These are phyloP conservation scores for Aspergillus oerlinghausenensis DNA, from an alignment of 2,329 filamentous ascomycete species.

Conservation along the genomic window DNA sequence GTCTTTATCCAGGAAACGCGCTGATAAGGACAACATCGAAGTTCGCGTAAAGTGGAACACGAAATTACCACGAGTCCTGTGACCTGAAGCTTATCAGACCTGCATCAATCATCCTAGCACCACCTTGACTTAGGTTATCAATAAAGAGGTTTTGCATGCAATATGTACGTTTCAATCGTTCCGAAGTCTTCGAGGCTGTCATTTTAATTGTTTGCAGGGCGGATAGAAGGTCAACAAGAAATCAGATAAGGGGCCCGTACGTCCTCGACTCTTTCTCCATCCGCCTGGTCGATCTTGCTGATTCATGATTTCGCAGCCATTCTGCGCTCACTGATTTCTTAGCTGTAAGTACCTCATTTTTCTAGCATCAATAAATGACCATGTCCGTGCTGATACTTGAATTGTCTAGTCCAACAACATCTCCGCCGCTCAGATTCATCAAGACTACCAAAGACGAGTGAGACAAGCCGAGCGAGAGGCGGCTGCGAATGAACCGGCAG, in stretches of 20 bases:
- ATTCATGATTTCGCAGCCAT: constrained; percentile 40
- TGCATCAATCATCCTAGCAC: neutral
- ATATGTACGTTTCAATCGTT: constrained; percentile 11
- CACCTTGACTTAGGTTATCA: neutral
- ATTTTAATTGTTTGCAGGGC: constrained; percentile 19
- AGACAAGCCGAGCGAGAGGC: constrained; percentile 44
- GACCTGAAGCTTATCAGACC: constrained; percentile 17
- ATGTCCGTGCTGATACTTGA: neutral
- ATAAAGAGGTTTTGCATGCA: constrained; percentile 1
- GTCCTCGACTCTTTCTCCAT: constrained; percentile 16
- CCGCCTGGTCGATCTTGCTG: neutral
- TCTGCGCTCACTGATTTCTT: constrained; percentile 66
- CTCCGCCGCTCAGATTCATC: constrained; percentile 58
- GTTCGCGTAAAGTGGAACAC: constrained; percentile 40
- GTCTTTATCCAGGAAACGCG: constrained; percentile 4
- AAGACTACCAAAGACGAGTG: constrained; percentile 54
- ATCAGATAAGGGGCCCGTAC: constrained; percentile 44
- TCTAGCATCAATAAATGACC: neutral
- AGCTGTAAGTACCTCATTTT: constrained; percentile 44
- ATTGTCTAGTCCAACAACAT: constrained; percentile 57
- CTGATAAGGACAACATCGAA: constrained; percentile 10
- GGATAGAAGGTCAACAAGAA: constrained; percentile 27
- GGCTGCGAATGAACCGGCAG: constrained; percentile 22
- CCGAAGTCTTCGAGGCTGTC: neutral
- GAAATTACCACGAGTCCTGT: constrained; percentile 36